Conservation (phyloP, 805 yeast species). For the Kodamaea fukazawae region DNA sequence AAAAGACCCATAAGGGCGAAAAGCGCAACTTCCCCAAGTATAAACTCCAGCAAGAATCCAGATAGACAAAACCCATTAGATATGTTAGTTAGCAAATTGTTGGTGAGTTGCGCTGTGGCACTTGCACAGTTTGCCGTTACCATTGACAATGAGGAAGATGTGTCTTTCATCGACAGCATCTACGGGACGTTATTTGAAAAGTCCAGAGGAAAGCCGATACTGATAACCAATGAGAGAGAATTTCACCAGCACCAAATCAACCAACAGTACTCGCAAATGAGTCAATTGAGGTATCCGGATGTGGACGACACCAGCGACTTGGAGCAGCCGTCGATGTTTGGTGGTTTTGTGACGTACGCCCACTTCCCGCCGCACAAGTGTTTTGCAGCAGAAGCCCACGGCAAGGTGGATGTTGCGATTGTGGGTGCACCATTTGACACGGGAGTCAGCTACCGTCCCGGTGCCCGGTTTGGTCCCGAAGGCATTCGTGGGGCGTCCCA, state of each 20-base stretch:
- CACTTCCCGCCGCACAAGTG: conserved; percentile 41
- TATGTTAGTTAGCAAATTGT: too few relatives aligned
- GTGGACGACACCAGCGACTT: conserved; percentile 31
- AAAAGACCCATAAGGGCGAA: too few relatives aligned
- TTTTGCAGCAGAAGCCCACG: conserved; percentile 32
- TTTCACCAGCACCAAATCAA: conserved; percentile 3
- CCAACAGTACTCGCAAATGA: conserved; percentile 14
- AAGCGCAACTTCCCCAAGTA: not conserved
- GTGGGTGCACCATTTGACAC: conserved; percentile 62
- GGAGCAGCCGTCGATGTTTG: conserved; percentile 27
- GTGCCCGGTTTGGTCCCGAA: conserved; percentile 60
- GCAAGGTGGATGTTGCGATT: conserved; percentile 48
- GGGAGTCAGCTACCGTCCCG: conserved; percentile 54
- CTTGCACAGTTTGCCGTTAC: conserved; percentile 2
- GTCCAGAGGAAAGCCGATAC: conserved; percentile 5
- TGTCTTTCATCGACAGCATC: conserved; percentile 22
- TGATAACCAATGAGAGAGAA: not conserved
- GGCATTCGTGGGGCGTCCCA: conserved; percentile 47
- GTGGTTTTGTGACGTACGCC: conserved; percentile 56
- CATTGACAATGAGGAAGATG: not conserved
- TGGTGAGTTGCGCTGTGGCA: not conserved
- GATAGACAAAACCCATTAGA: not conserved
- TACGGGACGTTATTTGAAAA: conserved; percentile 25
- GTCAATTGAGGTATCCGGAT: conserved; percentile 26
- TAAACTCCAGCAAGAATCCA: not conserved